phyloP scores from a whole-genome alignment of 805 yeast genomes.

The Zygoascus ofunaensis region DNA sequence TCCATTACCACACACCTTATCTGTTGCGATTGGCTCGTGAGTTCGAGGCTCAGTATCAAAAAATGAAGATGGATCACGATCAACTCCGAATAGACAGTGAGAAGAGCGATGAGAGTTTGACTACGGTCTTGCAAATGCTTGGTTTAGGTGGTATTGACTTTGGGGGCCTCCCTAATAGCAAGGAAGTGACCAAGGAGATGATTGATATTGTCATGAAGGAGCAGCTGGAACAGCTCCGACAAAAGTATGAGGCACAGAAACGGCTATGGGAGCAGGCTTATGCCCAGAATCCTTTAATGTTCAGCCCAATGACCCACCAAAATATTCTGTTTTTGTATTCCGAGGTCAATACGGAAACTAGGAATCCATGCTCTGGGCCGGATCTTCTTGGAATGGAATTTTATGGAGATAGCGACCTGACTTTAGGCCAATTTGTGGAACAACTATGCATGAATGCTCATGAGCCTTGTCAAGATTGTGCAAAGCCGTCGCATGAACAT shows the following conservation, averaged over 20 bases:
- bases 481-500: constrained; percentile 59
- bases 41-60: constrained; percentile 33
- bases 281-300: constrained; percentile 44
- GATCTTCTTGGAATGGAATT: constrained; percentile 73
- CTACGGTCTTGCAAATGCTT: constrained; percentile 7
- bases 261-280: constrained; percentile 65
- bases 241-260: constrained; percentile 31
- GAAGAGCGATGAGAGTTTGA: constrained; percentile 12
- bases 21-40: constrained; percentile 46
- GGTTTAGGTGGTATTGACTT: constrained; percentile 8
- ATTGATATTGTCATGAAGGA: constrained; percentile 29
- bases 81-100: constrained; percentile 17
- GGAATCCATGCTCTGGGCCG: constrained; percentile 92
- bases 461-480: constrained; percentile 72
- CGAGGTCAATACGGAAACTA: constrained; percentile 70
- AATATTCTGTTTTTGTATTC: constrained; percentile 71
- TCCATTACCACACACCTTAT: constrained; percentile 61
- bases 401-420: constrained; percentile 84
- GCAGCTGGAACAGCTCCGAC: constrained; percentile 23
- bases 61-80: constrained; percentile 1
- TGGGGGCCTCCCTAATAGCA: background rate
- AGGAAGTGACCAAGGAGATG: constrained; percentile 30
- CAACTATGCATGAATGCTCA: constrained; percentile 60
- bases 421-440: constrained; percentile 83
- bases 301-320: constrained; percentile 68